Evolutionary conservation across 2,329 filamentous ascomycete genomes (phyloP).

Genomic region (Sphaerulina musiva): DNA sequence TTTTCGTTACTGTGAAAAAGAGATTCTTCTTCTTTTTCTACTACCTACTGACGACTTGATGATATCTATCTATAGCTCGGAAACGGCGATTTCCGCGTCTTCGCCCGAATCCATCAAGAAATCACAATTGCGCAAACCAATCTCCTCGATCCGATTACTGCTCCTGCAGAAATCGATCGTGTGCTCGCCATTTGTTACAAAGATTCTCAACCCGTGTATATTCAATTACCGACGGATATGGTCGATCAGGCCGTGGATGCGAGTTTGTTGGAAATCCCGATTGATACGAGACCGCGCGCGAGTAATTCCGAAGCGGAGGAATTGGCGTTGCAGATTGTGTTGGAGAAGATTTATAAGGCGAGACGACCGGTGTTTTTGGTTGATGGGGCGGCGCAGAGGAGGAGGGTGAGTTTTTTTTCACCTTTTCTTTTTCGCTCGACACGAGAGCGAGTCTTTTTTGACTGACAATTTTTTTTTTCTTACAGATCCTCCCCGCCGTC

Average conservation of each 20-base stretch:
- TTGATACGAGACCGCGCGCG: slow-evolving; percentile 57
- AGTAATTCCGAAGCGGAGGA: slow-evolving; percentile 69
- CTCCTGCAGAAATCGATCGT: slow-evolving; percentile 69
- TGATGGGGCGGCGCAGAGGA: slow-evolving; percentile 50
- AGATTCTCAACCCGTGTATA: slow-evolving; percentile 71
- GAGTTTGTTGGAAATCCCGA: slow-evolving; percentile 59
- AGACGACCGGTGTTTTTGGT: slow-evolving; percentile 72
- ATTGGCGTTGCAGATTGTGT: slow-evolving; percentile 73
- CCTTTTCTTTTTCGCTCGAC: too few relatives aligned
- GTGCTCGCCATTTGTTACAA: slow-evolving; percentile 68
- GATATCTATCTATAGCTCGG: slow-evolving; percentile 23
- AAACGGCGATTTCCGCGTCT: slow-evolving; percentile 70
- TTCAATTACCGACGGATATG: slow-evolving; percentile 77
- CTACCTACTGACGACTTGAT: too few relatives aligned
- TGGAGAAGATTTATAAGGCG: slow-evolving; percentile 65
- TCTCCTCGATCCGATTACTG: slow-evolving; percentile 61
- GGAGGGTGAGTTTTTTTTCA: neutral
- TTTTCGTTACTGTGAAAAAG: too few relatives aligned
- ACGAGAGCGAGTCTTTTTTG: neutral
- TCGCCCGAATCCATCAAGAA: slow-evolving; percentile 66
- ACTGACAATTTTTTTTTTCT: neutral
- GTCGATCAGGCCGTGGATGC: slow-evolving; percentile 70
- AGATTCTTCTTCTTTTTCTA: too few relatives aligned
- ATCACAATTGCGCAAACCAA: slow-evolving; percentile 67
- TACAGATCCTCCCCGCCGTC: slow-evolving; percentile 36